Base-by-base conservation (phyloP, 2,329 filamentous ascomycete species). In the Aspergillus sp. region DNA sequence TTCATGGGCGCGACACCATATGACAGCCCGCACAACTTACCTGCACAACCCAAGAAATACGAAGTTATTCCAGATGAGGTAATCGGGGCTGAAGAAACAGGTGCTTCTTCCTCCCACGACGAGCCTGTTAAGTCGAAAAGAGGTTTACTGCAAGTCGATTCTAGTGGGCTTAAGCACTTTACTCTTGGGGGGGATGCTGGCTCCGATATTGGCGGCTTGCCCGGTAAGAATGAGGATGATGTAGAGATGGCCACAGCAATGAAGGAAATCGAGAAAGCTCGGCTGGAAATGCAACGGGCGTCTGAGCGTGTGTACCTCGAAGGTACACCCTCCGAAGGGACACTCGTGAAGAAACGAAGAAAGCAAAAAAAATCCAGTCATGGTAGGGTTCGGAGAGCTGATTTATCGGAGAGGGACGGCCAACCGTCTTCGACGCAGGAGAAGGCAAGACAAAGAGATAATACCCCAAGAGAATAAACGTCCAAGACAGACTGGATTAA, bases 241-340 rank as follows among this genome's bases (percentile, higher is more conserved):
- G 87, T 85, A 1, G 93, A 97, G 75, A 96, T 97, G 91, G 87
- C 86, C 45, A 87, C 86, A 68, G 95, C 93, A 8, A 87, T 97
- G 81, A 88, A 88, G 72, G 90, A 97, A 73, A 90, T 99, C 3
- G 93, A 98, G 77, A 82, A 87, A 52, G 78, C 96, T 58, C 82
- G 95, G 52, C 79, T 97, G 56, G 91, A 96, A 76, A 96, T 98
- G 92, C 79, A 81, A 62, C 70, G 79, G 56, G 76, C 73, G 35
- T 76, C 76, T 9, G 79, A 82, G 59, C 73, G 77, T n/a, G 76
- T 80, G 21, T 66, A 76, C 25, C 73, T 87, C 21, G 84, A 76
- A 40, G 77, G 76, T 4, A 74, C 77, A 19, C 75, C 78, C 21
- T 67, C 72, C 4, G 79, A 81, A 52, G 79, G 79, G 15, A 76